These are phyloP conservation scores for Colletotrichum chrysophilum DNA, from an alignment of 2,329 filamentous ascomycete genomes.

Conservation along the genomic window DNA sequence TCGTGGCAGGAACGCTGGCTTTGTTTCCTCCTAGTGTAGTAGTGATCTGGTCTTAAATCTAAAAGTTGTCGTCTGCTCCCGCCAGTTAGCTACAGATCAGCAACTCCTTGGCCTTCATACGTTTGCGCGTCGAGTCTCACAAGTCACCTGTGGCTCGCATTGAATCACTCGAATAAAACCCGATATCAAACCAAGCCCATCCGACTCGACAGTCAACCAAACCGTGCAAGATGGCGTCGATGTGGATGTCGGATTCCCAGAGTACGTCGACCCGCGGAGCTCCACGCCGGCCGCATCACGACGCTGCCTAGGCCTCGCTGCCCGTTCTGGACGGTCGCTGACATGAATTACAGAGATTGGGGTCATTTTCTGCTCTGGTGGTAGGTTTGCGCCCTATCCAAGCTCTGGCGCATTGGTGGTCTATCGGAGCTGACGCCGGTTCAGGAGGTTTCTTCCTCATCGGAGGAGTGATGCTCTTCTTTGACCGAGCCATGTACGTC, in stretches of 20 bases:
- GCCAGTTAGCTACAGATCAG: background rate
- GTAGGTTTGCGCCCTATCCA: constrained; percentile 62
- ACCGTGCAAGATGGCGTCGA: constrained; percentile 72
- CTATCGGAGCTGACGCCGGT: constrained; percentile 11
- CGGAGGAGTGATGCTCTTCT: constrained; percentile 94
- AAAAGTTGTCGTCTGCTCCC: background rate
- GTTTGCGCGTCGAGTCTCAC: background rate
- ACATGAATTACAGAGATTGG: constrained; percentile 77
- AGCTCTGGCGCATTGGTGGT: constrained; percentile 25
- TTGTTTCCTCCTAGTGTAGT: constrained; percentile 19
- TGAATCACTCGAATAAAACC: background rate
- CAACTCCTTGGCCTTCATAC: background rate
- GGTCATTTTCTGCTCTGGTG: constrained; percentile 96
- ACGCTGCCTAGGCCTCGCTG: background rate
- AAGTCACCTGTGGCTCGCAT: background rate
- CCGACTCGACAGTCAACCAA: background rate
- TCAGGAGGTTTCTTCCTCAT: constrained; percentile 93
- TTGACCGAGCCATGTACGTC: constrained; percentile 90
- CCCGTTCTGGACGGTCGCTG: constrained; percentile 26
- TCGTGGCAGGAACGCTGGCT: constrained; percentile 9
- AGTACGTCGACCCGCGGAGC: constrained; percentile 63
- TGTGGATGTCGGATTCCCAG: constrained; percentile 96
- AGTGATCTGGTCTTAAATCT: constrained; percentile 22
- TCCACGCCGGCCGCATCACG: background rate
- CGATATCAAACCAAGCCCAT: background rate